Evolutionary conservation across 2,329 filamentous ascomycete genomes (phyloP).

Genomic region (Pseudocercospora fuligena): DNA sequence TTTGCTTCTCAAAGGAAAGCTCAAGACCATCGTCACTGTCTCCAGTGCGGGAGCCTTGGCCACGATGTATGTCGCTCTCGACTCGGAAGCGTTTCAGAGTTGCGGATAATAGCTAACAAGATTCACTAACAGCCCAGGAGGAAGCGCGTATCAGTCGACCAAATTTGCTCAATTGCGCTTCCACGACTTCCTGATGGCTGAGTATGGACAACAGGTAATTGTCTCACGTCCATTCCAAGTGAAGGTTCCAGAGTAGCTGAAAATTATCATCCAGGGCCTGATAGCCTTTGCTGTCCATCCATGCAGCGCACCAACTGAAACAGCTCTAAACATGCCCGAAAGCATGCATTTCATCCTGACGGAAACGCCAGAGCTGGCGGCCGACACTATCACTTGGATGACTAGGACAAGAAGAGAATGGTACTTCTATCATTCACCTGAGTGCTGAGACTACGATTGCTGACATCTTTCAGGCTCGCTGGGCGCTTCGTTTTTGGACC

Average conservation of each 20-base stretch:
- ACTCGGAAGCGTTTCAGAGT: too few relatives aligned
- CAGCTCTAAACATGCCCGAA: constrained; percentile 46
- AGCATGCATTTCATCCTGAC: constrained; percentile 27
- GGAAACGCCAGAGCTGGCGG: constrained; percentile 42
- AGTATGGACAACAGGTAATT: constrained; percentile 43
- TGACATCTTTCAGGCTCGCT: not conserved
- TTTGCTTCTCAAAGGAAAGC: constrained; percentile 41
- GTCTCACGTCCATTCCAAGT: too few relatives aligned
- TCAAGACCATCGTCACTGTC: constrained; percentile 51
- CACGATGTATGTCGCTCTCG: not conserved
- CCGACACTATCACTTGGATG: constrained; percentile 41
- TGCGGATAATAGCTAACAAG: too few relatives aligned
- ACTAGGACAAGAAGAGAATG: constrained; percentile 43
- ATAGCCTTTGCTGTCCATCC: constrained; percentile 52
- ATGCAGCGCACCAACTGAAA: constrained; percentile 52
- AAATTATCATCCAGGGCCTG: constrained; percentile 42
- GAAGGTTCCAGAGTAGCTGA: not conserved
- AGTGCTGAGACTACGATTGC: not conserved
- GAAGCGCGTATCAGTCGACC: constrained; percentile 9
- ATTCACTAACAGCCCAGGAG: not conserved
- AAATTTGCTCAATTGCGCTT: constrained; percentile 40
- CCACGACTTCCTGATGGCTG: constrained; percentile 50
- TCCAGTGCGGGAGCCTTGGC: constrained; percentile 46
- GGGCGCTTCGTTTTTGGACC: constrained; percentile 43
- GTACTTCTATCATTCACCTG: constrained; percentile 32